phyloP scores from a whole-genome alignment of 345 rosid genomes.

The Salix exigua region DNA sequence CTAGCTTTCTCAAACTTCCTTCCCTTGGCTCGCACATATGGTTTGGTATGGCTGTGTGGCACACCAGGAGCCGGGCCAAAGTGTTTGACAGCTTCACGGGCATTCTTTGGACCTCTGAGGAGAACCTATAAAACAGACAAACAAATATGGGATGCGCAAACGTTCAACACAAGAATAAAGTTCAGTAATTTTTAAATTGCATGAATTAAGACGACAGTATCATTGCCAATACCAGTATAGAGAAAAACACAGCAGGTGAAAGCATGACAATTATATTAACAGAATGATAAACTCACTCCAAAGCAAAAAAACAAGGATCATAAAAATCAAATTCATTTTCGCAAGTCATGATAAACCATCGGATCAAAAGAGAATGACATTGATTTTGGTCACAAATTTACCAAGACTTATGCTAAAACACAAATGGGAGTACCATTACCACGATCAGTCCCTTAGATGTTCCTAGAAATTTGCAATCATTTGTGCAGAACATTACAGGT shows the following conservation, averaged over 20 bases:
- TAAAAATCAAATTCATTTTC: neutral
- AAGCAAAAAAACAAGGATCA: neutral
- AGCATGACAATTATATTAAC: neutral
- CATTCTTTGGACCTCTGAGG: slow-evolving; percentile 92
- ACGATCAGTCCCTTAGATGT: slow-evolving; percentile 25
- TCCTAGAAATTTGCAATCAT: slow-evolving; percentile 14
- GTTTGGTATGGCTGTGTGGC: slow-evolving; percentile 86
- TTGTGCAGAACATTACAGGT: slow-evolving; percentile 20
- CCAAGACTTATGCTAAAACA: neutral
- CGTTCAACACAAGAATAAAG: neutral
- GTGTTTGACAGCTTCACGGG: slow-evolving; percentile 95
- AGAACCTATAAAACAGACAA: slow-evolving; percentile 45
- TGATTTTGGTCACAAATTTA: neutral
- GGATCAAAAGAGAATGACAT: neutral
- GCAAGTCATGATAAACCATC: neutral
- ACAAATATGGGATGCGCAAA: no score
- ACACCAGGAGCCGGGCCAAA: slow-evolving; percentile 98
- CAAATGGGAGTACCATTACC: neutral
- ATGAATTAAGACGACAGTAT: neutral
- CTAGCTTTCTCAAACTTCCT: slow-evolving; percentile 91
- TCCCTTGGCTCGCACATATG: slow-evolving; percentile 82
- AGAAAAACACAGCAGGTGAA: neutral
- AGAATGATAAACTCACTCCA: neutral
- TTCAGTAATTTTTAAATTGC: neutral
- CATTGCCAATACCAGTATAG: neutral